phyloP scores from a whole-genome alignment of 1,284 basidiomycete genomes.

The Hemileia vastatrix region DNA sequence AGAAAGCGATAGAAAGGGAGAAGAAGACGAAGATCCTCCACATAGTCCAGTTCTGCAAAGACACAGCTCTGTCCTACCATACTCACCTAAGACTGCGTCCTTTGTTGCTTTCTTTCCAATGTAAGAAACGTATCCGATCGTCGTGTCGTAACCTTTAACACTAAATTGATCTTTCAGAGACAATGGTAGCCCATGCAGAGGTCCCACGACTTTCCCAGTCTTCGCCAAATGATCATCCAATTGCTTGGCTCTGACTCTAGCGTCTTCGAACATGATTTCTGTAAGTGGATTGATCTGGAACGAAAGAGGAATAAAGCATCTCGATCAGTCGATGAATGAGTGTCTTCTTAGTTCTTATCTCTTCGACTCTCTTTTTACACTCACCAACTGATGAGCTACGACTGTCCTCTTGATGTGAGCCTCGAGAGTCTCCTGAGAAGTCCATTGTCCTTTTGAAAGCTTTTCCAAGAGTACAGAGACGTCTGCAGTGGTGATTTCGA shows the following conservation, averaged over 20 bases:
- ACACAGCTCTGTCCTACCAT: not conserved
- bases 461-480: slow-evolving; percentile 51
- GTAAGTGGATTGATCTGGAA: slow-evolving; percentile 61
- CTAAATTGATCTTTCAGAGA: slow-evolving; percentile 59
- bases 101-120: slow-evolving; percentile 53
- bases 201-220: slow-evolving; percentile 52
- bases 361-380: too few relatives aligned
- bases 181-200: slow-evolving; percentile 57
- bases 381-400: slow-evolving; percentile 69
- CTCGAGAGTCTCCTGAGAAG: slow-evolving; percentile 58
- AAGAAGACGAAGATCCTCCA: not conserved
- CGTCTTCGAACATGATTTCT: slow-evolving; percentile 58
- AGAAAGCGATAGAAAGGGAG: not conserved
- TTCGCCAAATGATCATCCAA: slow-evolving; percentile 53
- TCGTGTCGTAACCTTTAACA: slow-evolving; percentile 54
- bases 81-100: slow-evolving; percentile 46
- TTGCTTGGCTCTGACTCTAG: slow-evolving; percentile 52
- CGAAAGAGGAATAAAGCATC: not conserved
- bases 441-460: slow-evolving; percentile 52
- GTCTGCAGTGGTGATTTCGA: slow-evolving; percentile 43
- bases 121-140: slow-evolving; percentile 60
- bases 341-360: too few relatives aligned
- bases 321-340: not conserved
- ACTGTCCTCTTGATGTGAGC: slow-evolving; percentile 70
- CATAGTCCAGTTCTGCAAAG: slow-evolving; percentile 2